A percentile compares a stretch with the other conserved stretches of the same genome.
These are phyloP conservation scores for Ophiognomonia clavigignenti-juglandacearum DNA, from an alignment of 2,329 filamentous ascomycete genomes.

Conservation along the genomic window DNA sequence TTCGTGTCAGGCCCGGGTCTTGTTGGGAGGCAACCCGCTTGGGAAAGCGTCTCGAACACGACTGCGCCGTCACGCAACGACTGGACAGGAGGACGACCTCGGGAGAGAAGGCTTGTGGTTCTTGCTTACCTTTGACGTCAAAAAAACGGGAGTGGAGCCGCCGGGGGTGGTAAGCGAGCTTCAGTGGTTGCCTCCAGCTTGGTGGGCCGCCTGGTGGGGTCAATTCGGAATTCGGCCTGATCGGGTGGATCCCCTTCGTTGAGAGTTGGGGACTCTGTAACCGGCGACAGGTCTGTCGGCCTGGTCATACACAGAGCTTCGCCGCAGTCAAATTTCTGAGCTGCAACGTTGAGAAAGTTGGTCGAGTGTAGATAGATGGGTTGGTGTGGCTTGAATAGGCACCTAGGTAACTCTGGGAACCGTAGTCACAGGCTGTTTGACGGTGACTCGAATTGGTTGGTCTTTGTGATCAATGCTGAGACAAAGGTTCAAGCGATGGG, in stretches of 20 bases:
- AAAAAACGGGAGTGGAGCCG: constrained; percentile 6
- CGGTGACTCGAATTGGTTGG: too few species aligned
- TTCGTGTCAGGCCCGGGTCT: too few species aligned
- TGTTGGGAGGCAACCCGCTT: constrained; percentile 9
- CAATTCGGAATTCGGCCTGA: constrained; percentile 7
- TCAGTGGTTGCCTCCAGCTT: constrained; percentile 1
- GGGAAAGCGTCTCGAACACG: constrained; percentile 8
- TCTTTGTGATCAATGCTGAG: too few species aligned
- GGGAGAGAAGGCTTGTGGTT: not conserved
- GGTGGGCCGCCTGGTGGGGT: not conserved
- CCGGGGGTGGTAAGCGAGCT: constrained; percentile 1
- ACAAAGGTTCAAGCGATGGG: too few species aligned
- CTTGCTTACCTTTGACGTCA: not conserved
- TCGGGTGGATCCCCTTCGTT: constrained; percentile 5
- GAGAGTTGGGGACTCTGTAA: constrained; percentile 8
- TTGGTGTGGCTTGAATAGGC: constrained; percentile 2
- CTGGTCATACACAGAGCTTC: constrained; percentile 10
- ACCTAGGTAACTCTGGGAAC: not conserved
- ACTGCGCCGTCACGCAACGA: constrained; percentile 11
- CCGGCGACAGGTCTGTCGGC: constrained; percentile 10
- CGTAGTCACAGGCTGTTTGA: not conserved
- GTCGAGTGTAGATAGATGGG: too few species aligned
- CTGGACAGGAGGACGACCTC: constrained; percentile 7
- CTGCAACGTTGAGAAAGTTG: too few species aligned
- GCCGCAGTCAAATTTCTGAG: constrained; percentile 10